Base-by-base conservation (phyloP, 1,139 yeast genomes). In the Yamadazyma atlantica region DNA sequence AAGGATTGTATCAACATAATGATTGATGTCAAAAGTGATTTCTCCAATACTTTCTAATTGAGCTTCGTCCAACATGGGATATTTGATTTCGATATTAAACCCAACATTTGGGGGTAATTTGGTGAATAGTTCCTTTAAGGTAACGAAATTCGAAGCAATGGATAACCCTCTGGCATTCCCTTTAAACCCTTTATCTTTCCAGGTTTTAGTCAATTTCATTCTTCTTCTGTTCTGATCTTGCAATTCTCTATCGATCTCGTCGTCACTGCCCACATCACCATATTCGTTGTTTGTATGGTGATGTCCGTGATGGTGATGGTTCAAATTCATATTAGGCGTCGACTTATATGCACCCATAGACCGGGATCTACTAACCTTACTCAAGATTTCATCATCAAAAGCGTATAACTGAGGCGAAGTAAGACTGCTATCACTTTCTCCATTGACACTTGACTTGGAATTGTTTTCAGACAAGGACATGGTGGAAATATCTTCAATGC, bases 11-110 rank as follows among this genome's bases (percentile, higher is more conserved):
- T 85, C 96, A 26, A 88, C 85, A 79, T 92, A 92, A 50, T 75
- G 76, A 58, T 92, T 92, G 65, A 89, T 70, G 51, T 90, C 97
- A 42, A 85, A 76, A 2, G 86, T 90, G 46, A 86, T 71, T 46
- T 85, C 85, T 19, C 95, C 96, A 81, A 90, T 84, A 46, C 85
- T 88, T 56, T 92, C 97, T 7, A 69, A 70, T 58, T 89, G 87
- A 0, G 95, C 92, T 63, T 92, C 97, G 58, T 88, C 95, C 41
- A 88, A 72, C 95, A 92, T 87, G 3, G 98, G 97, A 56, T 89
- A 92, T 57, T 89, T 92, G 62, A 95, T 80, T 60, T 92, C 98
- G 45, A 92, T 88, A 55, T 92, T 92, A 66, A 92, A 90, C 0
- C 98, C 98, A 16, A 90, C 95, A 44, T 75, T 77, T 41, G 73